Conservation (phyloP, 2,329 filamentous ascomycete genomes). For the Cyanodermella asteris region DNA sequence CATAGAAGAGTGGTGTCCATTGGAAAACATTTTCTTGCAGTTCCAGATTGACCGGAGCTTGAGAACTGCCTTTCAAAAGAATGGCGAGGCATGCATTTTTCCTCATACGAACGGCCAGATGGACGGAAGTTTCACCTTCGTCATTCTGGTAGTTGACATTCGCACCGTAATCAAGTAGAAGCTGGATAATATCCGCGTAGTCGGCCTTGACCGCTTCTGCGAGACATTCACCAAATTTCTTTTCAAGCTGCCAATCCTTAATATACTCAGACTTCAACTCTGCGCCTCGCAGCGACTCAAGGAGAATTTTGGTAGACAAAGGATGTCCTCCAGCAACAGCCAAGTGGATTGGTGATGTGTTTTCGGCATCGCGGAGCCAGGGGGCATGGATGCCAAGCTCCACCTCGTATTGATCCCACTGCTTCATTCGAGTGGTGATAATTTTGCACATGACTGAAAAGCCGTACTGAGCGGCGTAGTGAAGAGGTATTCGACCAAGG, state of each 20-base stretch:
- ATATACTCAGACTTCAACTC: too few relatives aligned
- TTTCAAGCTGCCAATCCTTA: conserved; percentile 59
- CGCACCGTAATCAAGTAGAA: conserved; percentile 74
- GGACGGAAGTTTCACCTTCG: conserved; percentile 74
- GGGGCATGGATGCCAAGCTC: conserved; percentile 67
- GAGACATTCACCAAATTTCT: conserved; percentile 71
- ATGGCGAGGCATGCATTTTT: conserved; percentile 60
- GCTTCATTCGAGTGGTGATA: conserved; percentile 70
- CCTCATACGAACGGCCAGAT: conserved; percentile 76
- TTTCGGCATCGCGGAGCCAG: conserved; percentile 81
- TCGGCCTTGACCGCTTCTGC: conserved; percentile 76
- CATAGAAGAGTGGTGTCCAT: conserved; percentile 90
- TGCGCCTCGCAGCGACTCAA: too few relatives aligned
- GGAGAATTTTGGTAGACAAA: conserved; percentile 57
- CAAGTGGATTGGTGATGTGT: conserved; percentile 75
- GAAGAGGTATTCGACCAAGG: conserved; percentile 65
- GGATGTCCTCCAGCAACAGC: conserved; percentile 82
- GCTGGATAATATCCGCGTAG: conserved; percentile 60
- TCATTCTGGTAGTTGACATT: conserved; percentile 87
- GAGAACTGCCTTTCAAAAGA: conserved; percentile 45
- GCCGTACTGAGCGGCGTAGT: conserved; percentile 88
- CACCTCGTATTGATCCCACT: conserved; percentile 72
- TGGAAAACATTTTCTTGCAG: conserved; percentile 63
- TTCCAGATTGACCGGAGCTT: conserved; percentile 56
- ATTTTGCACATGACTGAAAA: conserved; percentile 78